phyloP scores from a whole-genome alignment of 768 basidiomycete genomes.

The Melanogaster broomeanus region DNA sequence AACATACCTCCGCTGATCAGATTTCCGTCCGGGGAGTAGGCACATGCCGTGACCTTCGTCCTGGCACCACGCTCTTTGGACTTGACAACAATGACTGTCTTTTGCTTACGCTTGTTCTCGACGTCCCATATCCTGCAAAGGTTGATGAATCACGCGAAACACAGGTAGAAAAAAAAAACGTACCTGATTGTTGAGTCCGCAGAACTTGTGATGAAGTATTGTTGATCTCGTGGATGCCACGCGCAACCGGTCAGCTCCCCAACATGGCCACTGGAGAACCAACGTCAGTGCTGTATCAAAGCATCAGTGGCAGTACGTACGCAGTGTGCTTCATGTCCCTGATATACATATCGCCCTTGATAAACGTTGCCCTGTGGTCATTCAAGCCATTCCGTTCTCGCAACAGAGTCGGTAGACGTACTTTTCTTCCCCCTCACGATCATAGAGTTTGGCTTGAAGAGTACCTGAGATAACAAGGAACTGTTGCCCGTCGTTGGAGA shows the following conservation, averaged over 20 bases:
- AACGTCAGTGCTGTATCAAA: constrained; percentile 5
- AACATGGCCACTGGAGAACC: constrained; percentile 78
- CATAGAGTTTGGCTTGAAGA: constrained; percentile 83
- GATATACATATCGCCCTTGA: constrained; percentile 98
- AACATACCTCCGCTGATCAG: constrained; percentile 82
- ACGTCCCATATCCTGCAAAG: constrained; percentile 86
- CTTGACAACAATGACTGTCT: constrained; percentile 94
- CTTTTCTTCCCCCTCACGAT: constrained; percentile 92
- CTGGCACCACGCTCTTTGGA: constrained; percentile 93
- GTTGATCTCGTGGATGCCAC: constrained; percentile 89
- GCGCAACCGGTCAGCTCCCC: constrained; percentile 86
- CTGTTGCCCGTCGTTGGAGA: constrained; percentile 82
- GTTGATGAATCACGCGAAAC: constrained; percentile 3
- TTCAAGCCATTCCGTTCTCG: constrained; percentile 44
- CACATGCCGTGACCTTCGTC: constrained; percentile 86
- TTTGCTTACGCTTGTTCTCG: constrained; percentile 91
- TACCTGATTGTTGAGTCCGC: constrained; percentile 94
- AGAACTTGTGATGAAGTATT: constrained; percentile 89
- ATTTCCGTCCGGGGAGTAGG: constrained; percentile 88
- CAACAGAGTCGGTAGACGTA: constrained; percentile 43
- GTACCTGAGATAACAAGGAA: constrained; percentile 91
- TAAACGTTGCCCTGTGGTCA: constrained; percentile 67
- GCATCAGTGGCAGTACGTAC: constrained; percentile 49
- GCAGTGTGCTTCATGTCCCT: constrained; percentile 99
- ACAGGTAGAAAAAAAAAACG: constrained; percentile 13